Evolutionary conservation across 2,329 filamentous ascomycete genomes (phyloP), one percentile per base, ranked within the genome.

Genomic region (Akanthomyces lecanii): DNA sequence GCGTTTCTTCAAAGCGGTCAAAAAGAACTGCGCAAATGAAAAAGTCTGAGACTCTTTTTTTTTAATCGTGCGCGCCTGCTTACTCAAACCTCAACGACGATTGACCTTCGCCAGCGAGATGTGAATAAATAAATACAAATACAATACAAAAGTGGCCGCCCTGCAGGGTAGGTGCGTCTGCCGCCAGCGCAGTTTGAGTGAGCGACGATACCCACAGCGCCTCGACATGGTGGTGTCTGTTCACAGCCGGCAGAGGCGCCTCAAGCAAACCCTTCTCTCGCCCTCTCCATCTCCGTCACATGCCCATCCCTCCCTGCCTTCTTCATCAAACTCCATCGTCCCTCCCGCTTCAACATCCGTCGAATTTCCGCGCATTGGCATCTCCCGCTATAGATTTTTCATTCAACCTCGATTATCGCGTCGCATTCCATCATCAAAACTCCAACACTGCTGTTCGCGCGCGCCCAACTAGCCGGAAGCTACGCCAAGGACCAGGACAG

Each of bases 251-350:
- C 30, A 36, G 30, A 54, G 48, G 40, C 47, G 44, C 48, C 30
- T 58, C 40, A 47, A 53, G 62, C 62, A 63, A 63, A 63, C 62
- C 54, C 62, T 59, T 63, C 59, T 48, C 55, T 48, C 48, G 53
- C 48, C 28, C 42, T 63, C 56, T 48, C 57, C 30, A 45, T 52
- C 33, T 50, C 42, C 42, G 36, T 64, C 56, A 25, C 55, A 23
- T 55, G 57, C 42, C n/a, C 44, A 21, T 28, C 14, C 18, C 54
- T 50, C 44, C 54, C 38, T 28, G 21, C n/a, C 38, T 16, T 18
- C 40, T 30, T 28, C 53, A 62, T 56, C 45, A 30, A 56, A 44
- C 48, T 30, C 38, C 38, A 25, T 18, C 40, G 14, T 23, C 33
- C 59, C 25, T 61, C 42, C 10, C 40, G 50, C 59, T 47, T 40